Evolutionary conservation across 73 alveolate genomes (phyloP), one percentile per base, ranked within the genome.

Genomic region (Blepharisma stoltei): DNA sequence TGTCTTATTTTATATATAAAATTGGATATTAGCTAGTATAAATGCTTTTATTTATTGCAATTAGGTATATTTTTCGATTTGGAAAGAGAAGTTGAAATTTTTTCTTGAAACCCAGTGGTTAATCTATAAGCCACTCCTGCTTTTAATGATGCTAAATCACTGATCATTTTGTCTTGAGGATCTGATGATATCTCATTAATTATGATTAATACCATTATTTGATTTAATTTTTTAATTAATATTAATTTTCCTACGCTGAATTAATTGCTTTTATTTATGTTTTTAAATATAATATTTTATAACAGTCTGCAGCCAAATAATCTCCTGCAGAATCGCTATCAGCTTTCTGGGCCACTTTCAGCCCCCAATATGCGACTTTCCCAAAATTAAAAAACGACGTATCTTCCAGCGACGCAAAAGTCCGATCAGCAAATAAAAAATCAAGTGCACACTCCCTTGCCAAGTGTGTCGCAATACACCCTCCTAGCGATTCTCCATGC

Each of bases 401-500:
- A 6, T 71, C 78, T 6, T 76, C 75, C 27, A 91, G 55, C 41
- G 88, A 67, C 11, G 89, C 46, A 76, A 91, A 91, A 8, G 97
- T 85, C 66, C 97, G 54, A 85, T 91, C 92, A 20, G 91, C 94
- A 81, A 88, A 88, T 43, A 90, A 18, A 67, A 88, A 84, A 44
- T 84, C 85, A 8, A 78, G 78, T 52, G 76, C 27, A 50, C 86
- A 84, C 23, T 76, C 80, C 11, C 80, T 69, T 9, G 85, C 95
- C 47, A 88, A 60, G 69, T 88, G 88, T 50, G 87, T 69, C 25
- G 95, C 95, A 1, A 88, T 81, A 80, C 81, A 69, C 14, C 95
- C 95, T 48, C 95, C 95, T 77, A 88, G 54, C 4, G 92, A 84
- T 85, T 83, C 67, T 7, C 95, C 95, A 81, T 88, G 95, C n/a